Percentiles rank a stretch among this genome's conserved stretches.
phyloP scores from a whole-genome alignment of 2,329 filamentous ascomycete genomes.

The Trichoderma atrobrunneum region DNA sequence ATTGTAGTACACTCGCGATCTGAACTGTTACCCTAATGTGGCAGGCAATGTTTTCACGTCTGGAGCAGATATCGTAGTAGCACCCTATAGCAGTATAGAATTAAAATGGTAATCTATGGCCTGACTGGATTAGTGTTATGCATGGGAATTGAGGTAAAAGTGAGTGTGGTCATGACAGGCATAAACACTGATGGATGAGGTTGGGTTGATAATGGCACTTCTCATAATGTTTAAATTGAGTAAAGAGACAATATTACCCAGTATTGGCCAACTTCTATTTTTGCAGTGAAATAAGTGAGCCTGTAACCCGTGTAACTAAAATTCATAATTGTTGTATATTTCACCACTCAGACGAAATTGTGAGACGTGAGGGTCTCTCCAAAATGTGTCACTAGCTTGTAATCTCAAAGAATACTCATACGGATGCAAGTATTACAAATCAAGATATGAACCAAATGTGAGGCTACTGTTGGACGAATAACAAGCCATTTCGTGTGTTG shows the following conservation, averaged over 20 bases:
- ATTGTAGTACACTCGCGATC: neutral
- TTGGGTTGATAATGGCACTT: neutral
- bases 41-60: neutral
- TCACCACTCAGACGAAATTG: neutral
- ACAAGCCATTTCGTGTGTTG: neutral
- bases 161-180: neutral
- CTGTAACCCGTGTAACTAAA: too few relatives aligned
- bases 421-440: neutral
- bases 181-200: neutral
- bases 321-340: neutral
- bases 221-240: neutral
- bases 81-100: neutral
- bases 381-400: neutral
- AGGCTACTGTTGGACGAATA: too few relatives aligned
- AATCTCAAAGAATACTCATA: fast-evolving
- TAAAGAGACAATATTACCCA: neutral
- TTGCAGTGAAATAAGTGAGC: neutral
- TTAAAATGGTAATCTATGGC: neutral
- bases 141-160: neutral
- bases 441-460: neutral
- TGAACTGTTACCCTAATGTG: neutral
- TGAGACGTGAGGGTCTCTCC: neutral
- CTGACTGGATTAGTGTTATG: neutral
- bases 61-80: neutral
- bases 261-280: neutral